Conservation (phyloP, 192 early-diverging fungal genomes). For the Gonapodya sp. region DNA sequence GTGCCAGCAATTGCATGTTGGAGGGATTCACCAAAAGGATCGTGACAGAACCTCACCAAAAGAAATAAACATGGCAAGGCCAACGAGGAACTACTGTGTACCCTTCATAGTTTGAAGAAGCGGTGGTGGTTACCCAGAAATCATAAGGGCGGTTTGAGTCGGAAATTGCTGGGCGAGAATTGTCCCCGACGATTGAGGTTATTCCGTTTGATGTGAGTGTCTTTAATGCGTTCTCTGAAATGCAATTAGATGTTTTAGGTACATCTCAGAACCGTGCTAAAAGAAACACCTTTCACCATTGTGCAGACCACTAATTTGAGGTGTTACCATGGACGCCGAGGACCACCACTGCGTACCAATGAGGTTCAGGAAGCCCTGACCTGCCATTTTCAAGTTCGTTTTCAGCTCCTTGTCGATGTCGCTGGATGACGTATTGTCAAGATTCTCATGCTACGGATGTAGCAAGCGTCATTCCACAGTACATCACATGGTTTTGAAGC, state of each 20-base stretch:
- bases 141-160: not conserved
- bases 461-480: not conserved
- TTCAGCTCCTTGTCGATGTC: constrained; percentile 14
- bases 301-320: constrained; percentile 15
- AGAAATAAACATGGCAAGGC: not conserved
- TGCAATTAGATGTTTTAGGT: not conserved
- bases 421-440: constrained; percentile 9
- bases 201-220: constrained; percentile 3
- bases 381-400: not conserved
- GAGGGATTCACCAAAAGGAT: no score
- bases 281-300: constrained; percentile 5
- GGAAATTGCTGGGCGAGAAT: constrained; percentile 10
- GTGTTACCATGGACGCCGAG: constrained; percentile 2
- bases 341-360: constrained; percentile 12
- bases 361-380: constrained; percentile 1
- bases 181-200: constrained; percentile 1
- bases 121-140: not conserved
- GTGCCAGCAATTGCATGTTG: no score
- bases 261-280: not conserved
- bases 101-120: not conserved
- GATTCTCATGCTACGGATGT: constrained; percentile 11
- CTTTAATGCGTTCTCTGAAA: not conserved
- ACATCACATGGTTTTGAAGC: not conserved
- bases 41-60: no score
- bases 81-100: constrained; percentile 11